phyloP scores from a whole-genome alignment of 306 rosid species.

The Dryas drummondii region DNA sequence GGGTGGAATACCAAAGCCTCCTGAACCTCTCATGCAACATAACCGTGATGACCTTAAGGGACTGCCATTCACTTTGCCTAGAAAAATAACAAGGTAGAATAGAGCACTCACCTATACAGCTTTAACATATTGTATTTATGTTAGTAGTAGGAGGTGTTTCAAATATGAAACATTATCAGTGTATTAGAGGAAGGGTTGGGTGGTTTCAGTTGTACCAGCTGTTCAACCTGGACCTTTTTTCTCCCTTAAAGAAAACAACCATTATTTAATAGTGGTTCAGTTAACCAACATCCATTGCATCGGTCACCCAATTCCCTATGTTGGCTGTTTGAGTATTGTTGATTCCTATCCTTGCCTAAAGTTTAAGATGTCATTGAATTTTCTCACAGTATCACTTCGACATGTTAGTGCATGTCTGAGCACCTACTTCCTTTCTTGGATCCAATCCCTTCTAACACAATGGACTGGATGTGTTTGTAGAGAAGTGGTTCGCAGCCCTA shows the following conservation, averaged over 20 bases:
- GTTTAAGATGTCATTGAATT: conserved; percentile 20
- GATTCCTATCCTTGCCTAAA: conserved; percentile 6
- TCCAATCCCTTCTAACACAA: conserved; percentile 32
- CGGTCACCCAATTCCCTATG: neutral
- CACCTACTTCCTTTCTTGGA: conserved; percentile 11
- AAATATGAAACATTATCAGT: neutral
- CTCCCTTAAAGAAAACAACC: neutral
- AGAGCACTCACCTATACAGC: conserved; percentile 19
- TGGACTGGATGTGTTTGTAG: conserved; percentile 48
- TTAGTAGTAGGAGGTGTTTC: neutral
- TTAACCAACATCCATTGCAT: conserved; percentile 27
- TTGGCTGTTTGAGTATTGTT: conserved; percentile 3
- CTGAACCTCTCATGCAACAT: conserved; percentile 62
- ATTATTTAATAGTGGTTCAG: conserved; percentile 6
- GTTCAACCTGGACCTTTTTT: neutral
- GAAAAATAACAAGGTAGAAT: conserved; percentile 57
- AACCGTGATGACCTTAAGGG: conserved; percentile 86
- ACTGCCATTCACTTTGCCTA: conserved; percentile 81
- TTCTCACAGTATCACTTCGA: conserved; percentile 7
- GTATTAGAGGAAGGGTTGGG: neutral
- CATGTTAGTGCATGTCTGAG: conserved; percentile 9
- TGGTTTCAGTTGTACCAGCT: neutral
- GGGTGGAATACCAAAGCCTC: conserved; percentile 94
- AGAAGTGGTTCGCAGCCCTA: conserved; percentile 86
- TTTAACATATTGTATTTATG: neutral